Conservation (phyloP, 306 rosid species). For the Abrus pulchellus region DNA sequence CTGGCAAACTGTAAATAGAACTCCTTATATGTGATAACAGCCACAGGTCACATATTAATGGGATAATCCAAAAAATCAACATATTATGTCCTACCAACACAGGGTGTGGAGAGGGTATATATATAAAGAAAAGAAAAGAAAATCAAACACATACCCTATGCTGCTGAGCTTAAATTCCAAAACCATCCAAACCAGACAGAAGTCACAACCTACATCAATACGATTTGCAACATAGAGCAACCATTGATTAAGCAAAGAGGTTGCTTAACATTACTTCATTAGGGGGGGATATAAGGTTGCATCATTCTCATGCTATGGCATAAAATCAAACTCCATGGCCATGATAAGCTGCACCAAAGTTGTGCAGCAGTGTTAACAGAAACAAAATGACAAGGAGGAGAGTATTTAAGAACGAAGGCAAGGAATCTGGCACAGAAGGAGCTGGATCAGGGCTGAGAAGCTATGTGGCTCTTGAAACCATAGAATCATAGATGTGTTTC, state of each 20-base stretch:
- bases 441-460: constrained; percentile 1
- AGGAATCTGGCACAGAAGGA: constrained; percentile 4
- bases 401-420: neutral
- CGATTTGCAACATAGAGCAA: neutral
- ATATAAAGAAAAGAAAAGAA: neutral
- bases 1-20: neutral
- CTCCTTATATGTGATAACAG: neutral
- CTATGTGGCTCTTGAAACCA: neutral
- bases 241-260: neutral
- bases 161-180: neutral
- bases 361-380: neutral
- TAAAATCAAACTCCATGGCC: constrained; percentile 20
- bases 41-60: neutral
- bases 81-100: neutral
- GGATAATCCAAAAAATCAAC: neutral
- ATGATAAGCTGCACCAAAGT: constrained; percentile 5
- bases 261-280: constrained; percentile 21
- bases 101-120: neutral
- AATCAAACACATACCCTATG: constrained; percentile 32
- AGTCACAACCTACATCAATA: constrained; percentile 11
- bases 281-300: neutral
- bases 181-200: constrained; percentile 14
- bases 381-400: constrained; percentile 10
- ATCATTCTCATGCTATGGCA: constrained; percentile 20
- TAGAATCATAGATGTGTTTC: no score